A percentile compares a stretch with the other conserved stretches of the same genome.
Conservation (phyloP, 345 rosid genomes). For the Corchorus capsularis region DNA sequence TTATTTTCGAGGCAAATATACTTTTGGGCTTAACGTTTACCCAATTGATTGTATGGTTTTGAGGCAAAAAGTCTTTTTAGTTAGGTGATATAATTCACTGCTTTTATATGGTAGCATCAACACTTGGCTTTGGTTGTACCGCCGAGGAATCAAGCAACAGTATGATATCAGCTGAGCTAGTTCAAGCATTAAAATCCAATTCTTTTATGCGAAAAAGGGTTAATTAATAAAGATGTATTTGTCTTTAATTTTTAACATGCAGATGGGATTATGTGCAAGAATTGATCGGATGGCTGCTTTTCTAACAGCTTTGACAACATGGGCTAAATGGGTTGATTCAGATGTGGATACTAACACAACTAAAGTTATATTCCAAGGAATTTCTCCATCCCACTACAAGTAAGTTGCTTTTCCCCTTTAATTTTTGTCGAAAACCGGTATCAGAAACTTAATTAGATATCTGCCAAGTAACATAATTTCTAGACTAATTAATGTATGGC, state of each 20-base stretch:
- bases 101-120: too few species aligned
- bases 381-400: conserved; percentile 84
- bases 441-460: too few species aligned
- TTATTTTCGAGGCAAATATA: too few species aligned
- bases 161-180: conserved; percentile 31
- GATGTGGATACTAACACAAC: conserved; percentile 65
- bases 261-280: conserved; percentile 84
- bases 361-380: conserved; percentile 70
- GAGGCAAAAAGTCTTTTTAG: too few species aligned
- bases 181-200: neutral
- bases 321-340: conserved; percentile 88
- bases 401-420: too few species aligned
- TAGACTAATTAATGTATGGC: too few species aligned
- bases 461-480: too few species aligned
- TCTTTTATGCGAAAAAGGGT: neutral
- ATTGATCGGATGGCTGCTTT: conserved; percentile 81
- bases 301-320: conserved; percentile 62
- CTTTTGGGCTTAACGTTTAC: too few species aligned
- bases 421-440: too few species aligned
- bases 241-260: conserved; percentile 9
- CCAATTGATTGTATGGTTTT: too few species aligned
- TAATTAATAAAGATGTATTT: neutral
- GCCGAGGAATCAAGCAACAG: conserved; percentile 57
- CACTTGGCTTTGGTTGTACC: conserved; percentile 79
- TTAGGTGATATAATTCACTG: too few species aligned